Conservation (phyloP, 306 rosid species). For the Biancaea sappan region DNA sequence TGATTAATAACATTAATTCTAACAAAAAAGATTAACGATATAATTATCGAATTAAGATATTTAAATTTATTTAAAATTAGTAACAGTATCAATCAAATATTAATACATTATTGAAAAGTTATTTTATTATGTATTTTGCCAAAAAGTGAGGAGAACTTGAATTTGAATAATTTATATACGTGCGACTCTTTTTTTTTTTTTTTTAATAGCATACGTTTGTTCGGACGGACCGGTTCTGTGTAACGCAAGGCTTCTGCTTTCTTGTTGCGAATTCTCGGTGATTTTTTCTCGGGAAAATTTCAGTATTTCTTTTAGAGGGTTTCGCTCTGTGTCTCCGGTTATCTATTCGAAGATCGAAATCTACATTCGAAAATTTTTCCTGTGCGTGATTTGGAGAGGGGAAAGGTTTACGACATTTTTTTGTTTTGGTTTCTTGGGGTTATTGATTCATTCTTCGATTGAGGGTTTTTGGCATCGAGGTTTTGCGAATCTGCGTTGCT, state of each 20-base stretch:
- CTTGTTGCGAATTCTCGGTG: conserved; percentile 40
- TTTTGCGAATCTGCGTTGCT: conserved; percentile 3
- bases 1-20: neutral
- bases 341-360: conserved; percentile 23
- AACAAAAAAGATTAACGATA: too few species aligned
- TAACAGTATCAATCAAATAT: too few species aligned
- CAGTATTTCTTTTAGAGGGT: conserved; percentile 8
- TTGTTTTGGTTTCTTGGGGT: neutral
- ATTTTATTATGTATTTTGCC: too few species aligned
- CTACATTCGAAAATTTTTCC: neutral
- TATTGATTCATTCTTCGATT: conserved; percentile 19
- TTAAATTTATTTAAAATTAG: too few species aligned
- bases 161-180: neutral
- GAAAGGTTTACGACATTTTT: neutral
- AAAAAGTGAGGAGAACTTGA: neutral
- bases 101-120: too few species aligned
- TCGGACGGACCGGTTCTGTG: conserved; percentile 27
- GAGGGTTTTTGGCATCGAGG: neutral
- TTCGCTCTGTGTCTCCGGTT: neutral
- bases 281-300: conserved; percentile 30
- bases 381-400: conserved; percentile 1
- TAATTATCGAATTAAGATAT: too few species aligned
- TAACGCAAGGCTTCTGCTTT: conserved; percentile 23
- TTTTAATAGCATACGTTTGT: neutral
- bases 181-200: neutral